A percentile compares a stretch with the other conserved stretches of the same genome.
Evolutionary conservation across 164 flowering plant species (phyloP).

Genomic region (Umbellularia californica): DNA sequence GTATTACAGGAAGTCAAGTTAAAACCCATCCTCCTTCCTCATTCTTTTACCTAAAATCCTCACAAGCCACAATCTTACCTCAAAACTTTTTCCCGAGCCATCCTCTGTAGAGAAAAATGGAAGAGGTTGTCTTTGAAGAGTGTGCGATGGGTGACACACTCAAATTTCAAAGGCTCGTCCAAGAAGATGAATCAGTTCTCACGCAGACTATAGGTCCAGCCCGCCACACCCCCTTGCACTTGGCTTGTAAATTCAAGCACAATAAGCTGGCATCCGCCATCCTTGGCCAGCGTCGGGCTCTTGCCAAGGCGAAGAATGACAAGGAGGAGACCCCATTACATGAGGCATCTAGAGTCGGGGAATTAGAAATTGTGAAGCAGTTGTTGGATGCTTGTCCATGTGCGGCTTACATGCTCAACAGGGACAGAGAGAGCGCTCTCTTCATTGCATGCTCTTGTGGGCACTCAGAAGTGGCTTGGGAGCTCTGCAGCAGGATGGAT

Average conservation of each 20-base stretch:
- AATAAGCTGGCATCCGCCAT: conserved; percentile 18
- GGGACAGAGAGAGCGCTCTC: conserved; percentile 4
- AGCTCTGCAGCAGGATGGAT: conserved; percentile 4
- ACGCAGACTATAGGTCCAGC: conserved; percentile 5
- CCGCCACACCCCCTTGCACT: conserved; percentile 19
- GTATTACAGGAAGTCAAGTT: no score
- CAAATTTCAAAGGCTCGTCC: no score
- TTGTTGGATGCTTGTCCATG: conserved; percentile 9
- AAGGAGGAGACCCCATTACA: conserved; percentile 33
- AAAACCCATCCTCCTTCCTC: no score
- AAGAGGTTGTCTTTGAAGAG: conserved; percentile 3
- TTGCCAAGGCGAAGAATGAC: conserved; percentile 24
- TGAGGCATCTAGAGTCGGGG: conserved; percentile 24
- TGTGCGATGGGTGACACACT: no score
- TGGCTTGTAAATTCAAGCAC: conserved; percentile 21
- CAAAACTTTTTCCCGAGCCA: no score
- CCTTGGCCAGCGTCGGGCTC: conserved; percentile 19
- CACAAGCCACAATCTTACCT: no score
- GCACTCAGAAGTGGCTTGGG: conserved; percentile 5
- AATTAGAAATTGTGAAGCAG: neutral
- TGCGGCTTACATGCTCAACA: conserved; percentile 9
- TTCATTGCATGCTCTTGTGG: conserved; percentile 11
- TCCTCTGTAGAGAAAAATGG: neutral
- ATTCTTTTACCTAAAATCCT: no score
- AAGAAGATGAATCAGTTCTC: no score